These are phyloP conservation scores for Entophlyctis luteolus DNA, from an alignment of 192 early-diverging fungal genomes.

Conservation along the genomic window DNA sequence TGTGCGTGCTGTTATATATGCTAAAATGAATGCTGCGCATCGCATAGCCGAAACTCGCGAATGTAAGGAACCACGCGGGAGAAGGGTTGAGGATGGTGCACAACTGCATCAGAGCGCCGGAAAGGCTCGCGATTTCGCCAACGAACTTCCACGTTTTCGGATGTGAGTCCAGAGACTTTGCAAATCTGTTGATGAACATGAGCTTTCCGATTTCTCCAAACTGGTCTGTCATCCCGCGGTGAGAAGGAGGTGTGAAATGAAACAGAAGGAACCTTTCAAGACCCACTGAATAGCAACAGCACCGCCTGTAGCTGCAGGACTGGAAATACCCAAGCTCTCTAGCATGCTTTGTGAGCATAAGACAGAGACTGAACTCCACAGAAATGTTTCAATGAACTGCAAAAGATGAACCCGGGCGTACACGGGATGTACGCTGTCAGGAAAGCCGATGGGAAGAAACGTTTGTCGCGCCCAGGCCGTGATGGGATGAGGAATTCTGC, in stretches of 20 bases:
- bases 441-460: conserved; percentile 61
- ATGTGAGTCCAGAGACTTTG: conserved; percentile 65
- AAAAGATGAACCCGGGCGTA: conserved; percentile 58
- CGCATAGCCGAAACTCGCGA: conserved; percentile 57
- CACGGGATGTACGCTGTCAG: conserved; percentile 52
- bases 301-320: conserved; percentile 51
- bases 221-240: not conserved
- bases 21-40: conserved; percentile 61
- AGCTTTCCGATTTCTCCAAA: conserved; percentile 61
- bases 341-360: conserved; percentile 67
- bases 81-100: conserved; percentile 50
- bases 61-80: conserved; percentile 47
- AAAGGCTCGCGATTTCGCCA: conserved; percentile 53
- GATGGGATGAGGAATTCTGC: conserved; percentile 18
- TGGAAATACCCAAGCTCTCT: conserved; percentile 53
- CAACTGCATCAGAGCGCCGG: conserved; percentile 58
- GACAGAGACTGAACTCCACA: conserved; percentile 61
- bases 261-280: conserved; percentile 49
- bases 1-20: conserved; percentile 66
- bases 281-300: conserved; percentile 70
- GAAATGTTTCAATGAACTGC: conserved; percentile 60
- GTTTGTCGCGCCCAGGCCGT: conserved; percentile 45
- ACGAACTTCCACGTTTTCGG: conserved; percentile 72
- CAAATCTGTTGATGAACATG: conserved; percentile 66
- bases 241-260: not conserved